Percentiles rank a stretch among this genome's conserved stretches.
These are phyloP conservation scores for Microbotryomycetes sp. DNA, from an alignment of 1,284 basidiomycete species.

Conservation along the genomic window DNA sequence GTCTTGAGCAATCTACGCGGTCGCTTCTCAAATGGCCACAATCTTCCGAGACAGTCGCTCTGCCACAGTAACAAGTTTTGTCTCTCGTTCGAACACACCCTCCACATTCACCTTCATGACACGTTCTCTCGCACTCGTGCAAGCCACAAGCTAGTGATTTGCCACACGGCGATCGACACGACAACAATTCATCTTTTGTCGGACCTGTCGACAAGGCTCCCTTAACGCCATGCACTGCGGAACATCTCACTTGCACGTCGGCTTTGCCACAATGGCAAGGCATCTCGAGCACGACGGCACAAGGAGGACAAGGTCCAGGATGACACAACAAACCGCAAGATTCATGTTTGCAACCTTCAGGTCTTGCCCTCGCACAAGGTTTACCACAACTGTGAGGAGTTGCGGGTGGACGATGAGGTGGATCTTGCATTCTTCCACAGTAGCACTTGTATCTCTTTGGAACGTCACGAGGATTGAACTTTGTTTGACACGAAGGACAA, in stretches of 20 bases:
- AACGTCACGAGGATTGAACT: constrained; percentile 50
- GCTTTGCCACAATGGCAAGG: constrained; percentile 18
- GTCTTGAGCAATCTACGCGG: constrained; percentile 33
- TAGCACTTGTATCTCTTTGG: constrained; percentile 71
- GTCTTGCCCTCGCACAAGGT: constrained; percentile 61
- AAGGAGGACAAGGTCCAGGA: constrained; percentile 33
- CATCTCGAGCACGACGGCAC: constrained; percentile 20
- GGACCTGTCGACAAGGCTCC: not conserved
- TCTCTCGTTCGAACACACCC: constrained; percentile 51
- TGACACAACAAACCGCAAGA: constrained; percentile 61
- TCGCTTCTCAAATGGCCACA: constrained; percentile 19
- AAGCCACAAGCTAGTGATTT: constrained; percentile 58
- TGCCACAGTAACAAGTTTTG: constrained; percentile 38
- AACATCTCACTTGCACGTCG: constrained; percentile 8
- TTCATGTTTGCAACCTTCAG: constrained; percentile 54
- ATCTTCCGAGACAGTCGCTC: constrained; percentile 4
- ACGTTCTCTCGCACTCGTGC: constrained; percentile 59
- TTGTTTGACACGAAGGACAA: constrained; percentile 37
- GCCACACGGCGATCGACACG: constrained; percentile 62
- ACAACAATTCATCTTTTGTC: not conserved
- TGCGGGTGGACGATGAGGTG: constrained; percentile 60
- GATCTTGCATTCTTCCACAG: constrained; percentile 63
- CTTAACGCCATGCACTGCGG: not conserved
- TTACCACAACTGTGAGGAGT: constrained; percentile 80
- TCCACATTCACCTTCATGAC: constrained; percentile 43